Base-by-base conservation (phyloP, 106 monocot genomes). In the Dioscorea zingiberensis region DNA sequence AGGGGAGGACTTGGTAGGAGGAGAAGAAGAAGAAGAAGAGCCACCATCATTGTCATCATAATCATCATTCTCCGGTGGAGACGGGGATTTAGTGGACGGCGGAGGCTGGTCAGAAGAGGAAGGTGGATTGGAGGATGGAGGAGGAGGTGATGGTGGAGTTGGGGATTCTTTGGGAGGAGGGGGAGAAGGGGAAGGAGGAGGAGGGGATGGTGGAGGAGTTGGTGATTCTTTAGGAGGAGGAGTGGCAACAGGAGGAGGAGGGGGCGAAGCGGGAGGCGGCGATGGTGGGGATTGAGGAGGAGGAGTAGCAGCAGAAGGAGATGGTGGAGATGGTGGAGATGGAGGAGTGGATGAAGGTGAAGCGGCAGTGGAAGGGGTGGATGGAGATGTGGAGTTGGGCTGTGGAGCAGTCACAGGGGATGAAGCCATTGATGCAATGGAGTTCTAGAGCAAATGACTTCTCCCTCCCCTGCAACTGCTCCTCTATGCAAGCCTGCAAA, bases 361-460 rank as follows among this genome's bases (percentile, higher is more conserved):
- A 19, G 62, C 19, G 44, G 18, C n/a, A 18, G 53, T 13, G 4
- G 53, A 18, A 54, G 53, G 53, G 17, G 53, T 3, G 21, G 58
- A 25, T 13, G 45, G 26, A 23, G 62, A 17, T 21, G 63, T 70
- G 51, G 74, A 55, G 47, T 38, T 25, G 29, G 66, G 19, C 26
- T 59, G 60, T 12, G 72, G 67, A 57, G 72, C 67, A 56, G 71
- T 68, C 38, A 45, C 53, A 56, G 79, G 73, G 51, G 69, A 63
- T 17, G 73, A 73, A 60, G 73, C 73, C 78, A 78, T 78, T 38
- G 7, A 57, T 63, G 28, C 11, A 61, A 59, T 19, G 61, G 13
- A 53, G 29, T 48, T 61, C 16, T 17, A 48, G 61, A 27, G 4
- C 48, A 0, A 60, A 72, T 13, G 71, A 63, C 57, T 65, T 65